phyloP scores from a whole-genome alignment of 371 early-diverging fungal genomes.

The Zancudomyces culisetae region DNA sequence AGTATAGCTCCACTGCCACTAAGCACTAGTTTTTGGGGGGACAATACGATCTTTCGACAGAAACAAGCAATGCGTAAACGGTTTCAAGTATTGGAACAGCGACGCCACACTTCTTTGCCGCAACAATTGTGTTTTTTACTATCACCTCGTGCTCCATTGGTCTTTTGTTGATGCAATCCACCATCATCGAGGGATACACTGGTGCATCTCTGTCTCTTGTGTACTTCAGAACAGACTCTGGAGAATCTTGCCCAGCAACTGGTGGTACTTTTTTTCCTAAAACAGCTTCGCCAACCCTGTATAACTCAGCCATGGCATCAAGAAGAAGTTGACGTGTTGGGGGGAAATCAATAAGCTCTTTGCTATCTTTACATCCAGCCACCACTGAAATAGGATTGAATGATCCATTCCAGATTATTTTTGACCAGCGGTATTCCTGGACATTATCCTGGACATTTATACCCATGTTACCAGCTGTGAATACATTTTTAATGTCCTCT shows the following conservation, averaged over 20 bases:
- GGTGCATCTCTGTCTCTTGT: slow-evolving; percentile 3
- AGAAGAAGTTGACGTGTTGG: slow-evolving; percentile 27
- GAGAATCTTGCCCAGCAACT: slow-evolving; percentile 1
- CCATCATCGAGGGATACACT: slow-evolving; percentile 24
- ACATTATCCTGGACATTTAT: slow-evolving; percentile 30
- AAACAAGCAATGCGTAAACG: slow-evolving; percentile 13
- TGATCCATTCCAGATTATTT: slow-evolving; percentile 66
- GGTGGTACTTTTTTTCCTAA: slow-evolving; percentile 12
- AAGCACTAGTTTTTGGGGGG: too few species aligned
- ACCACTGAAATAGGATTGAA: slow-evolving; percentile 56
- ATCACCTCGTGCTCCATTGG: slow-evolving; percentile 28
- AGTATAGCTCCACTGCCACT: too few species aligned
- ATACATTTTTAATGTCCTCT: slow-evolving; percentile 9
- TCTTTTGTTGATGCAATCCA: slow-evolving; percentile 15
- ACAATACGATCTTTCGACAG: too few species aligned
- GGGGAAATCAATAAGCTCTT: slow-evolving; percentile 32
- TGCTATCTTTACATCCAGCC: slow-evolving; percentile 38
- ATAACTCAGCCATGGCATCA: slow-evolving; percentile 41
- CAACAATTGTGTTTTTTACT: slow-evolving; percentile 11
- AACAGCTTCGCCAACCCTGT: slow-evolving; percentile 22
- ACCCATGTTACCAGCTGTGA: slow-evolving; percentile 31
- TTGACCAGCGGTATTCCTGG: slow-evolving; percentile 57
- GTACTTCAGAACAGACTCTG: slow-evolving; percentile 9
- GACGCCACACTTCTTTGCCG: slow-evolving; percentile 11
- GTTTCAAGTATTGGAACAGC: slow-evolving; percentile 16